Conservation (phyloP, 1,284 basidiomycete species). For the Ceratorhiza oryzae-sativae region DNA sequence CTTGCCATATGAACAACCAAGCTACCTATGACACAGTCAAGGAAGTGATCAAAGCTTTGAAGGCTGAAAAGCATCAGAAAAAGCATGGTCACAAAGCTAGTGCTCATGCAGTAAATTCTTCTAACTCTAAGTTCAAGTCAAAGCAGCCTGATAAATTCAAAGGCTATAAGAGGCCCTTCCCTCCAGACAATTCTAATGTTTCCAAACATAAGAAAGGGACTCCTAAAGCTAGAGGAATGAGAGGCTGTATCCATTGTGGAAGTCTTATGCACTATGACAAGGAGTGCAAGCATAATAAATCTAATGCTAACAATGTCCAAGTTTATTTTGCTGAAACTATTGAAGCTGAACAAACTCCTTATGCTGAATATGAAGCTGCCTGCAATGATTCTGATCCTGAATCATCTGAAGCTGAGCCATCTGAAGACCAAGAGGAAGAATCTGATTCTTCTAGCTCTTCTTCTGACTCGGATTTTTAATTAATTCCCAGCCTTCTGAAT, state of each 20-base stretch:
- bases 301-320: not conserved
- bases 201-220: not conserved
- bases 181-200: not conserved
- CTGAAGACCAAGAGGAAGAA: not conserved
- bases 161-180: too few species aligned
- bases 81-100: not conserved
- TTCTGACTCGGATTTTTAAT: not conserved
- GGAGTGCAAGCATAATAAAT: not conserved
- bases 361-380: conserved; percentile 34
- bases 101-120: not conserved
- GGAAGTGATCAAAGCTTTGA: not conserved
- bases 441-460: not conserved
- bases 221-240: not conserved
- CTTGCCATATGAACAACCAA: too few species aligned
- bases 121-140: not conserved
- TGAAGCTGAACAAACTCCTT: conserved; percentile 41
- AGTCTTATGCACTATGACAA: conserved; percentile 13
- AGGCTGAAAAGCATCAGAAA: not conserved
- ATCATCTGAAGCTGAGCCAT: not conserved
- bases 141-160: too few species aligned
- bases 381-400: not conserved
- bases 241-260: conserved; percentile 16
- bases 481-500: not conserved
- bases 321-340: not conserved
- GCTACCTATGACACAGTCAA: not conserved